Conservation (phyloP, 2,329 filamentous ascomycete species). For the Aphanocladium album region DNA sequence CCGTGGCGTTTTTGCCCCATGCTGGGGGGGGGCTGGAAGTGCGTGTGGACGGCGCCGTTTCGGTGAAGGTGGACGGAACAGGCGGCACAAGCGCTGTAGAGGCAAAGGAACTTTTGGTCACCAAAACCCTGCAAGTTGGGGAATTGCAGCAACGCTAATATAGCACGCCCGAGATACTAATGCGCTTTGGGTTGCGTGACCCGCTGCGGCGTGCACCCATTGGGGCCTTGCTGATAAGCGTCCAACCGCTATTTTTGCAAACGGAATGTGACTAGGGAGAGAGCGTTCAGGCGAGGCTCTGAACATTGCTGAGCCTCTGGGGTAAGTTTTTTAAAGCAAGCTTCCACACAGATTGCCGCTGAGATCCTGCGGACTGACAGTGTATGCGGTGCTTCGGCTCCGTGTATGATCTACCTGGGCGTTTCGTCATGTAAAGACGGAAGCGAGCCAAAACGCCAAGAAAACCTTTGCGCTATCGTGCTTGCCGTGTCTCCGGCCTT, state of each 20-base stretch:
- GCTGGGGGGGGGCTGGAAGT: not conserved
- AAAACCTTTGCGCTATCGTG: not conserved
- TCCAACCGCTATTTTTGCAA: not conserved
- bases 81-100: not conserved
- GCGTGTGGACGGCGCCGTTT: not conserved
- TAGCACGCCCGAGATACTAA: not conserved
- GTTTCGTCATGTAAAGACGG: not conserved
- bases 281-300: not conserved
- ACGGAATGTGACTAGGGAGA: not conserved
- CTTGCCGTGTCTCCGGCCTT: not conserved
- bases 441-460: not conserved
- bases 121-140: not conserved
- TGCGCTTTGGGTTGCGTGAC: not conserved
- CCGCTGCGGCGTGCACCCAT: not conserved
- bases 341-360: not conserved
- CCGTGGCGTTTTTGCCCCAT: not conserved
- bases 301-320: not conserved
- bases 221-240: not conserved
- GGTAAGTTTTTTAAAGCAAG: not conserved
- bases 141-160: not conserved
- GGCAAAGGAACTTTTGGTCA: not conserved
- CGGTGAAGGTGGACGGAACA: not conserved
- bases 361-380: not conserved
- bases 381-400: not conserved
- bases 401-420: not conserved